Evolutionary conservation across 495 filamentous ascomycete species (phyloP), one percentile per base, ranked within the genome.

Genomic region (Parmelia sp.): DNA sequence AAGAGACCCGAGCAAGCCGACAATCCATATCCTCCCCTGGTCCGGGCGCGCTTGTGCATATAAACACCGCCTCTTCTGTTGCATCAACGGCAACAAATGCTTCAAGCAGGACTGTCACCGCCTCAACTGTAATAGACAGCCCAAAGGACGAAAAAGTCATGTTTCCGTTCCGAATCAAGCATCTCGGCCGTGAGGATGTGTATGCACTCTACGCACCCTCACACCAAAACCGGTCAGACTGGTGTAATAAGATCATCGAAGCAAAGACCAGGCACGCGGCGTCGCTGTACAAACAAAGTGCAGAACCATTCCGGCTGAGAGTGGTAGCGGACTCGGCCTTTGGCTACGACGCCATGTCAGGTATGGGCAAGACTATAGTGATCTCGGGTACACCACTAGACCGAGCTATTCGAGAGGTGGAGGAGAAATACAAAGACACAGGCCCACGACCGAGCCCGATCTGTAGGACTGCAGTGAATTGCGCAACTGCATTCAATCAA

Each of bases 261-360:
- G 94, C 94, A 12, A 97, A 99, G 77, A 95, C 91, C 7, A 85
- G 87, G 61, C 92, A 97, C 75, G 94, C 95, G 10, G 85, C 89
- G 4, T 88, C 91, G 21, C 78, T 97, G 12, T 90, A 90, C 73
- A 85, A 89, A 1, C 95, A 97, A 73, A 96, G 97, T 73, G 93
- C 94, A 0, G 94, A 99, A 75, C 94, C 94, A 2, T 99, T 99
- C 82, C 83, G 91, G 63, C 78, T 97, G 7, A 86, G 90, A 40
- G 91, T 97, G 21, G 86, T 99, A 73, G 92, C 94, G 1, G 94
- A 99, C 70, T 85, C 87, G 44, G 90, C 95, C 0, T 99, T 99
- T 72, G 86, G 83, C 9, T 90, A 90, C 68, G 90, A 96, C 61
- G 83, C 86, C n/a, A 76, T 82, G 59, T 73, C 76, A 10, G 69